Conservation (phyloP, 495 filamentous ascomycete genomes). For the Penicillium paradoxum region DNA sequence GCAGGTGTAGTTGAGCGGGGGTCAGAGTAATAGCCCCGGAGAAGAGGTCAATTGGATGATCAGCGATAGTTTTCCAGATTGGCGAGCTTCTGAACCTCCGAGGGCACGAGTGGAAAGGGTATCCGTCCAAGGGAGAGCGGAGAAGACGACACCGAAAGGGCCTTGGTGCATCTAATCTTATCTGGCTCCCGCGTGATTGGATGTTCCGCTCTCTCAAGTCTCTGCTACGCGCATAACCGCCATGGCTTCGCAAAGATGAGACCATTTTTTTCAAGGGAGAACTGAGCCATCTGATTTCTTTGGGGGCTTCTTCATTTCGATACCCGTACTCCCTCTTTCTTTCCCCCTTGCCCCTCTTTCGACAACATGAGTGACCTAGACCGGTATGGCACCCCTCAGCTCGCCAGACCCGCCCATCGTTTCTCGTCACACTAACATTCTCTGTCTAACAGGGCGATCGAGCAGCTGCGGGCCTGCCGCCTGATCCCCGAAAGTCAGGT, state of each 20-base stretch:
- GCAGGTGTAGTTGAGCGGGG: neutral
- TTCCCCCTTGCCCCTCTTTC: constrained; percentile 1
- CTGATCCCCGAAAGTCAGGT: constrained; percentile 95
- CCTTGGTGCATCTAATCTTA: constrained; percentile 44
- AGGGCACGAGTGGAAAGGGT: neutral
- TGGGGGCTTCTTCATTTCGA: constrained; percentile 8
- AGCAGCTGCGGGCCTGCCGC: constrained; percentile 88
- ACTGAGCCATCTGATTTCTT: constrained; percentile 11
- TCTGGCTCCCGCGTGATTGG: constrained; percentile 36
- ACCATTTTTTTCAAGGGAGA: constrained; percentile 13
- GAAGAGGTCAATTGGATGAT: constrained; percentile 13
- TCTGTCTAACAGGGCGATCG: constrained; percentile 68
- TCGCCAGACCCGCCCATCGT: neutral
- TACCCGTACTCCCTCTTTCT: constrained; percentile 5
- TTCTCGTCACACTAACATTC: constrained; percentile 7
- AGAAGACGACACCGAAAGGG: constrained; percentile 14
- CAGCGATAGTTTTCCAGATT: neutral
- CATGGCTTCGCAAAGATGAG: constrained; percentile 22
- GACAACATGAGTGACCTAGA: constrained; percentile 82
- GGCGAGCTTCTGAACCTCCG: neutral
- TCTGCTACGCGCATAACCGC: constrained; percentile 10
- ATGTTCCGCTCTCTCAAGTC: constrained; percentile 4
- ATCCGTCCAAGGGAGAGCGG: neutral
- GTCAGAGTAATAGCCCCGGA: neutral
- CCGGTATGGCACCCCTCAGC: constrained; percentile 47